phyloP scores from a whole-genome alignment of 441 rosid species.

The Syzygium syzygioides region DNA sequence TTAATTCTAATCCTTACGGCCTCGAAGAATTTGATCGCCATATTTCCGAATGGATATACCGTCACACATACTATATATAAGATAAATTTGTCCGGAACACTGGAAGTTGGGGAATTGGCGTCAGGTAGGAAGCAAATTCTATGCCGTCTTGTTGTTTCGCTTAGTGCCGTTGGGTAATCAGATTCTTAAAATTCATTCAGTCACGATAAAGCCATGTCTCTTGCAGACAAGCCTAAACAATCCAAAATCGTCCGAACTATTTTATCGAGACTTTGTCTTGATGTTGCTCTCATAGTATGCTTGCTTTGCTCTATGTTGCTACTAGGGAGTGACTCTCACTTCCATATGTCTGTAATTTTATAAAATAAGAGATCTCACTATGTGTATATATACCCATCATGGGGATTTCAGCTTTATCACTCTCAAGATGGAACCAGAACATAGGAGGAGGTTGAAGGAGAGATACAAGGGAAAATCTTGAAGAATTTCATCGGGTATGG shows the following conservation, averaged over 20 bases:
- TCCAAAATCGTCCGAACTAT: neutral
- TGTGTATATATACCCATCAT: neutral
- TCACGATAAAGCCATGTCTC: neutral
- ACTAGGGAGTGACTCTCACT: neutral
- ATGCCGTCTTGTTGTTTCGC: neutral
- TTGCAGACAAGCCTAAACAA: neutral
- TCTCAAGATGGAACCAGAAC: neutral
- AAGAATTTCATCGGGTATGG: neutral
- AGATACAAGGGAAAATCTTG: neutral
- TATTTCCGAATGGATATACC: neutral
- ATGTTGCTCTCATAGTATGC: neutral
- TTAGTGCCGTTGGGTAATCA: neutral
- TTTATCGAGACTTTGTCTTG: neutral
- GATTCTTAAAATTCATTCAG: neutral
- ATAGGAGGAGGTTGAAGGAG: neutral
- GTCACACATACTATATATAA: too few species aligned
- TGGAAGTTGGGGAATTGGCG: neutral
- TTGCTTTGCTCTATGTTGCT: neutral
- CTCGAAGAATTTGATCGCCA: neutral
- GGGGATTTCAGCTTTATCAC: neutral
- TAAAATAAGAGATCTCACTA: neutral
- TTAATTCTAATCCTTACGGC: neutral
- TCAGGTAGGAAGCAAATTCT: neutral
- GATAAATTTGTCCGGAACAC: neutral
- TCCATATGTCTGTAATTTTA: neutral